phyloP scores from a whole-genome alignment of 176 grass and related monocot genomes.

The Raddia guianensis region DNA sequence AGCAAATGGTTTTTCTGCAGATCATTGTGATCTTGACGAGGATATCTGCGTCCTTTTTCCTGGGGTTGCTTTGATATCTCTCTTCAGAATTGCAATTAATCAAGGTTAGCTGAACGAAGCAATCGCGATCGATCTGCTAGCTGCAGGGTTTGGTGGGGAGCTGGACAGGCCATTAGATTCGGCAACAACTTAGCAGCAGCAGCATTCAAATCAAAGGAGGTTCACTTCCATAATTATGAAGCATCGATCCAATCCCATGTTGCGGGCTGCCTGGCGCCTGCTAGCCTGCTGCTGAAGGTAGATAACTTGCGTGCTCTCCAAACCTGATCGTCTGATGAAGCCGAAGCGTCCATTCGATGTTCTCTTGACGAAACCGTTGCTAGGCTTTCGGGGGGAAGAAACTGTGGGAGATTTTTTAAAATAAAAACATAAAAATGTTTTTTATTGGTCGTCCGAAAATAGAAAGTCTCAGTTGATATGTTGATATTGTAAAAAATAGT shows the following conservation, averaged over 20 bases:
- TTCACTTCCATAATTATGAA: neutral
- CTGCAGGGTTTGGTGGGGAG: slow-evolving; percentile 26
- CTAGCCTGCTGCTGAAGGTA: too few relatives aligned
- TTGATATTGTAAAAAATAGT: too few relatives aligned
- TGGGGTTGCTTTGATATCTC: neutral
- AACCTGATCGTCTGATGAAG: neutral
- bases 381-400: too few relatives aligned
- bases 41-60: neutral
- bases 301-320: neutral
- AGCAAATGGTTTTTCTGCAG: neutral
- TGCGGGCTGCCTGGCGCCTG: neutral
- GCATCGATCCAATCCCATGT: slow-evolving; percentile 5
- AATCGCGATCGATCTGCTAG: neutral
- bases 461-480: too few relatives aligned
- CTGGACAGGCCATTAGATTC: neutral
- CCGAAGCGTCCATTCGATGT: too few relatives aligned
- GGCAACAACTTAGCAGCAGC: slow-evolving; percentile 17
- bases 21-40: slow-evolving; percentile 1
- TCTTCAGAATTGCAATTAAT: neutral
- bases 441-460: too few relatives aligned
- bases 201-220: slow-evolving; percentile 19
- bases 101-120: neutral
- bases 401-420: too few relatives aligned
- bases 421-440: too few relatives aligned
- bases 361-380: too few relatives aligned